phyloP scores from a whole-genome alignment of 257 asterid species.

The Prunella vulgaris region DNA sequence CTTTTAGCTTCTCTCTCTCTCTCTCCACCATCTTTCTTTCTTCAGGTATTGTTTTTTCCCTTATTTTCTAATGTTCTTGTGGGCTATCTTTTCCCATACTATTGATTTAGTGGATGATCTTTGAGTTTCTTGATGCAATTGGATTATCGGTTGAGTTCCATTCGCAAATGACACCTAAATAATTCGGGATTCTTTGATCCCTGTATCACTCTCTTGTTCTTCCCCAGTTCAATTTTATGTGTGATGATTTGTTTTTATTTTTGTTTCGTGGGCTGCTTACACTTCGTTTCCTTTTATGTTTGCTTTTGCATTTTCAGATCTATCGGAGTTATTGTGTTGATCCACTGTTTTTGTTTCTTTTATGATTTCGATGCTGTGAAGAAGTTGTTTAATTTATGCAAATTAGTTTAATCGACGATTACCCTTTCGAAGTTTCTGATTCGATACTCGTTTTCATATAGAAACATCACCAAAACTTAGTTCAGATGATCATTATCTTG shows the following conservation, averaged over 20 bases:
- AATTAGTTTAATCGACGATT: not conserved
- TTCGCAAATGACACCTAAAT: not conserved
- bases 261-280: not conserved
- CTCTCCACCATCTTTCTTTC: not conserved
- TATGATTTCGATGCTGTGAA: not conserved
- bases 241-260: not conserved
- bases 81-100: not conserved
- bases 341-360: too few species aligned
- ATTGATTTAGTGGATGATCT: not conserved
- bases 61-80: not conserved
- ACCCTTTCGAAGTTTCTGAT: not conserved
- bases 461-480: not conserved
- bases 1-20: not conserved
- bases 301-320: not conserved
- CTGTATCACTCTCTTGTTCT: not conserved
- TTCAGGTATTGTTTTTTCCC: not conserved
- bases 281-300: not conserved
- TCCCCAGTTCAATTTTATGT: too few species aligned
- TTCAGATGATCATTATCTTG: not conserved
- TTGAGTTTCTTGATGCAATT: not conserved
- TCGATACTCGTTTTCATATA: not conserved
- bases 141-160: not conserved
- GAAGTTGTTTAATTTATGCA: not conserved
- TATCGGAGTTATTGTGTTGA: not conserved
- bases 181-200: not conserved